Conservation (phyloP, 768 basidiomycete genomes). For the Mycena sanguinolenta region DNA sequence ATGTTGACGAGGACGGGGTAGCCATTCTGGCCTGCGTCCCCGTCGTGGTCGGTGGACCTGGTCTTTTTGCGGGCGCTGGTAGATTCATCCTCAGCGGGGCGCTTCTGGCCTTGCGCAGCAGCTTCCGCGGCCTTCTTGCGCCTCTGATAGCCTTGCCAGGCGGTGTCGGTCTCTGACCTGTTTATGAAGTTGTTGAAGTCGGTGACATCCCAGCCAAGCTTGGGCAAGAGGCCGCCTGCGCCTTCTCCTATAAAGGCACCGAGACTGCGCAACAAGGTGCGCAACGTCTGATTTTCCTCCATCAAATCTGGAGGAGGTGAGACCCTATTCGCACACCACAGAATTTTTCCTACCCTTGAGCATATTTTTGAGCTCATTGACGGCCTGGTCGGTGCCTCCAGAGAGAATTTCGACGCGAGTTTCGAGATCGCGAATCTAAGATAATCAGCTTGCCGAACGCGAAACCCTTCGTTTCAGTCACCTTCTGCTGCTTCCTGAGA, state of each 20-base stretch:
- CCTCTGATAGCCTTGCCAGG: constrained; percentile 88
- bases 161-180: constrained; percentile 92
- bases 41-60: constrained; percentile 57
- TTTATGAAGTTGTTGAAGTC: constrained; percentile 89
- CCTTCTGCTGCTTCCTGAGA: constrained; percentile 90
- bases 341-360: constrained; percentile 68
- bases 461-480: constrained; percentile 45
- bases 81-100: constrained; percentile 65
- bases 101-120: constrained; percentile 56
- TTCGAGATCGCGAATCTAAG: constrained; percentile 93
- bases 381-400: constrained; percentile 90
- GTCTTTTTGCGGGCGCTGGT: constrained; percentile 61
- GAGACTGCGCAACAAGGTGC: constrained; percentile 81
- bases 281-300: constrained; percentile 89
- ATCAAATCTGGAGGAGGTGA: constrained; percentile 73
- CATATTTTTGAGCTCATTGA: constrained; percentile 86
- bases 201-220: constrained; percentile 81
- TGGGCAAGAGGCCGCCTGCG: constrained; percentile 79
- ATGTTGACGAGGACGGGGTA: constrained; percentile 74
- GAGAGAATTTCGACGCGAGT: constrained; percentile 95
- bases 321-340: constrained; percentile 10
- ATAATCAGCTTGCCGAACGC: constrained; percentile 10
- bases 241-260: constrained; percentile 91
- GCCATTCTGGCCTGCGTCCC: constrained; percentile 53
- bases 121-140: constrained; percentile 65